Conservation (phyloP, 768 basidiomycete genomes). For the Rossbeevera mucosa region DNA sequence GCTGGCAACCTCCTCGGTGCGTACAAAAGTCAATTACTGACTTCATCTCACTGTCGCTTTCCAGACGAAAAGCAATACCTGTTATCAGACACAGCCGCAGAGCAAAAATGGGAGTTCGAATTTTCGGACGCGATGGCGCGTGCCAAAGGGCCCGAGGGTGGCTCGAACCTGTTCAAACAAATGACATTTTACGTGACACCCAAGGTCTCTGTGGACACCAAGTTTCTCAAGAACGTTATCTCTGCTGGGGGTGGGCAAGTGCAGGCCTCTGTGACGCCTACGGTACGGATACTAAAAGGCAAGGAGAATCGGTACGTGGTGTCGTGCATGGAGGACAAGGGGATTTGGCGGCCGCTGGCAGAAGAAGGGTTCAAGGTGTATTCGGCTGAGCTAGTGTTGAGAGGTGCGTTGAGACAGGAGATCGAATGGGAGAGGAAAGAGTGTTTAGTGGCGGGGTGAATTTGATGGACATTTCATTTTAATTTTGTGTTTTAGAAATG, state of each 20-base stretch:
- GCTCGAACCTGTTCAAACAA: slow-evolving; percentile 52
- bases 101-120: slow-evolving; percentile 63
- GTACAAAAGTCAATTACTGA: slow-evolving; percentile 23
- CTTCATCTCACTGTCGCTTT: not conserved
- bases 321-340: slow-evolving; percentile 58
- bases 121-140: slow-evolving; percentile 56
- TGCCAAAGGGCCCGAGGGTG: slow-evolving; percentile 44
- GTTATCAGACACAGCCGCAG: slow-evolving; percentile 57
- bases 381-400: slow-evolving; percentile 62
- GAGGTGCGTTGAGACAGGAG: slow-evolving; percentile 59
- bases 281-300: slow-evolving; percentile 48
- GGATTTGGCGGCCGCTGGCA: slow-evolving; percentile 62
- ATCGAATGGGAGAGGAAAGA: slow-evolving; percentile 54
- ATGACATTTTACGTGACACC: slow-evolving; percentile 74
- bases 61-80: slow-evolving; percentile 61
- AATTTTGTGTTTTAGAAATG: not conserved
- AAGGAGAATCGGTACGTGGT: slow-evolving; percentile 54
- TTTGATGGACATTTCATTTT: not conserved
- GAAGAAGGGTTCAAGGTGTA: slow-evolving; percentile 55
- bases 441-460: slow-evolving; percentile 17
- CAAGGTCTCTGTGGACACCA: slow-evolving; percentile 53
- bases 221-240: slow-evolving; percentile 66
- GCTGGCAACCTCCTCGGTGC: slow-evolving; percentile 59
- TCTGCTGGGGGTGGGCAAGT: slow-evolving; percentile 70
- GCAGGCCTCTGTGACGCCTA: slow-evolving; percentile 44